Conservation (phyloP, 208 protist genomes). For the Wallacemonas rigidus region DNA sequence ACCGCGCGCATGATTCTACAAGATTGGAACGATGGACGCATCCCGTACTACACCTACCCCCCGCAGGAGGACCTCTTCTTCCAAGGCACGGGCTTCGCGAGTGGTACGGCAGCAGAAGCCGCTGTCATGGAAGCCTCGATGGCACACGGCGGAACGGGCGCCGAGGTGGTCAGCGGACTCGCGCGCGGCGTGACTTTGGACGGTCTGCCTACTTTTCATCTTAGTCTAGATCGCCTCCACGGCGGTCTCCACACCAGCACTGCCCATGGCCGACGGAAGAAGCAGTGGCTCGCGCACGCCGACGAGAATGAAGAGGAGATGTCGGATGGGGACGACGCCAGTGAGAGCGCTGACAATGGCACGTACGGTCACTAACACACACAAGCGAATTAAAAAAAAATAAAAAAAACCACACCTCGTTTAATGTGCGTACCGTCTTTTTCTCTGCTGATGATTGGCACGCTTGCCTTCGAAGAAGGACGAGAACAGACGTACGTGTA, state of each 20-base stretch:
- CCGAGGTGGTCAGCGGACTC: slow-evolving; percentile 46
- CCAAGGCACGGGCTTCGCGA: slow-evolving; percentile 28
- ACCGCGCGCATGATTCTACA: slow-evolving; percentile 93
- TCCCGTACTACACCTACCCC: slow-evolving; percentile 96
- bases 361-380: too few relatives aligned
- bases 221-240: slow-evolving; percentile 48
- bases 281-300: slow-evolving; percentile 25
- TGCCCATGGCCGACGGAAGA: slow-evolving; percentile 29
- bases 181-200: slow-evolving; percentile 68
- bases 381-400: neutral
- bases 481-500: too few relatives aligned
- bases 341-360: slow-evolving; percentile 25
- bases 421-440: neutral
- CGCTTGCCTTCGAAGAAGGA: too few relatives aligned
- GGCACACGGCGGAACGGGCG: slow-evolving; percentile 24
- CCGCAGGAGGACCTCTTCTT: slow-evolving; percentile 74
- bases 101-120: slow-evolving; percentile 9
- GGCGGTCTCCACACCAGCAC: slow-evolving; percentile 13
- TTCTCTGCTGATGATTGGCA: too few relatives aligned
- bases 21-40: slow-evolving; percentile 96
- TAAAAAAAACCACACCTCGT: neutral
- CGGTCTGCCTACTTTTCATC: slow-evolving; percentile 87
- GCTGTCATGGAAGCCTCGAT: slow-evolving; percentile 16
- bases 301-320: slow-evolving; percentile 3
- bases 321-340: slow-evolving; percentile 14